Evolutionary conservation across 2,329 filamentous ascomycete species (phyloP), one percentile per base, ranked within the genome.

Genomic region (Aureobasidium sp.): DNA sequence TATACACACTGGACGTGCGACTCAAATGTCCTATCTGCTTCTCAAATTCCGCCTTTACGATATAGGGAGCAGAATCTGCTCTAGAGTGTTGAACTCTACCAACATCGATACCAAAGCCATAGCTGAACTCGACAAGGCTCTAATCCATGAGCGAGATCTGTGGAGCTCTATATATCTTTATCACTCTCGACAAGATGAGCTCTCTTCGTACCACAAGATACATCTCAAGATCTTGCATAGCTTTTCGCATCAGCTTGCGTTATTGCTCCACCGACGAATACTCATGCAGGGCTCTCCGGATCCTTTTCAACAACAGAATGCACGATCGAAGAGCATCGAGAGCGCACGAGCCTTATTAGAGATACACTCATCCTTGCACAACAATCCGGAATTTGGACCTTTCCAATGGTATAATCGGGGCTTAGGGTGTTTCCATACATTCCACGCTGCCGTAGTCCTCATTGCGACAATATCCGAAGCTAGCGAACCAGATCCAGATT

Each of bases 1-100:
- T 22, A 40, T 37, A 8, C 24, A 37, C 19, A 39, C 52, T 64
- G 27, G 50, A 65, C 67, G 68, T 5, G 73, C 74, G 40, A 76
- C 74, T 2, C 74, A 77, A 66, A 76, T 75, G 74, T 73, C 74
- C 19, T 76, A 75, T 62, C 70, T 77, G 5, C 71, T 76, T 6
- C 65, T 75, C 24, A 73, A 73, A 53, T 72, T 71, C 61, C 72
- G 71, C 17, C 68, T 76, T 2, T 70, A 75, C 64, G 68, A 70
- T 40, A 67, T 76, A 47, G 70, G 73, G 11, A 68, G 69, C n/a
- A 70, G 70, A 50, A 71, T 76, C 33, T 74, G 72, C 61, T 67
- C 73, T 31, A 63, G 66, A 5, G 72, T 75, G 17, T 74, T 75
- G 57, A 68, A 62, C 57, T 66, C 67, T 42, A 64, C 66, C 0